Evolutionary conservation across 2,329 filamentous ascomycete genomes (phyloP).

Genomic region (Venturia nashicola): DNA sequence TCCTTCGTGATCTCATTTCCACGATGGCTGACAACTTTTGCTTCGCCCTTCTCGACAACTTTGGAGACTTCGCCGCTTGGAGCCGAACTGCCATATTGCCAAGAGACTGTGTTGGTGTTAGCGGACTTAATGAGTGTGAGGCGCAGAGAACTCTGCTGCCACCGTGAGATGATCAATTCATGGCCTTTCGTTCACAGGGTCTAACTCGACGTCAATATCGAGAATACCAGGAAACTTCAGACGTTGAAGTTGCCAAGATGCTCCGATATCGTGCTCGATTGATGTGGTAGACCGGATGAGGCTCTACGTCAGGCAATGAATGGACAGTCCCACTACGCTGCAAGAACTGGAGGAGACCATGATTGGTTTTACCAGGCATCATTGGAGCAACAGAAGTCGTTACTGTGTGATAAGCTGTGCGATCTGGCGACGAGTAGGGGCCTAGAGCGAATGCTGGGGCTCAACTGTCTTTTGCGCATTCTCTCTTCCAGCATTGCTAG

Average conservation of each 20-base stretch:
- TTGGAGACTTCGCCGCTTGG: slow-evolving; percentile 47
- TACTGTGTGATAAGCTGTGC: not conserved
- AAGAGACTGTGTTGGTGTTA: slow-evolving; percentile 39
- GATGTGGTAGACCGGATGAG: not conserved
- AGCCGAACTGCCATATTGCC: slow-evolving; percentile 45
- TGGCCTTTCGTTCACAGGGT: not conserved
- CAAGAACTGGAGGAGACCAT: not conserved
- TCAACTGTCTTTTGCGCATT: not conserved
- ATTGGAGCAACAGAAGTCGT: not conserved
- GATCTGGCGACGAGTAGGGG: not conserved
- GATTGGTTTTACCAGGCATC: not conserved
- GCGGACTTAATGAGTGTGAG: not conserved
- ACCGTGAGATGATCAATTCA: not conserved
- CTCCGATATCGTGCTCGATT: not conserved
- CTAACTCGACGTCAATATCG: not conserved
- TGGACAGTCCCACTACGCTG: not conserved
- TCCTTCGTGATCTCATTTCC: slow-evolving; percentile 55
- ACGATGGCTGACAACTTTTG: slow-evolving; percentile 47
- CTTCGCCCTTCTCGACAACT: slow-evolving; percentile 44
- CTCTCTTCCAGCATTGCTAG: not conserved
- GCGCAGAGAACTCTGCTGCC: not conserved
- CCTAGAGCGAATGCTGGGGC: not conserved
- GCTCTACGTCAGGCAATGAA: not conserved
- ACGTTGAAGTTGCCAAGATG: not conserved
- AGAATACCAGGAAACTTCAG: not conserved